phyloP scores from a whole-genome alignment of 768 basidiomycete species.

The Lepiota brunneoincarnata region DNA sequence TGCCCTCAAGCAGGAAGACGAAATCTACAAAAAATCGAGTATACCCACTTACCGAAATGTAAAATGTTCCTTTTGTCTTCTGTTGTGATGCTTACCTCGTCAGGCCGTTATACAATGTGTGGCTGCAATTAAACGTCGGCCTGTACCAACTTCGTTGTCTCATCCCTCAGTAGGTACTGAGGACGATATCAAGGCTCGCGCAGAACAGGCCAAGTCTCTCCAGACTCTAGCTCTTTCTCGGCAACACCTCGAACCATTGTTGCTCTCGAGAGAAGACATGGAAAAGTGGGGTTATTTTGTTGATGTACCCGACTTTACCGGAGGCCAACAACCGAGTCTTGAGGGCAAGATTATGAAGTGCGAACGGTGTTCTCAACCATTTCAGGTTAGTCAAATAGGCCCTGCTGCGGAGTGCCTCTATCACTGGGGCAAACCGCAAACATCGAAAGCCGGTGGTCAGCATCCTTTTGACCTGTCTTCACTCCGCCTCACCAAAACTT shows the following conservation, averaged over 20 bases:
- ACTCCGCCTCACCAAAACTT: constrained; percentile 7
- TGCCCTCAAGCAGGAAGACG: constrained; percentile 77
- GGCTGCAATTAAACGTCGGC: constrained; percentile 46
- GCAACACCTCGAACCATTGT: constrained; percentile 50
- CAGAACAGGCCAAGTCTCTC: constrained; percentile 30
- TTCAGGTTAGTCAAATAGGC: constrained; percentile 60
- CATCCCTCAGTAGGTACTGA: constrained; percentile 83
- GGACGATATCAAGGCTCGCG: constrained; percentile 53
- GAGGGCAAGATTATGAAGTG: constrained; percentile 67
- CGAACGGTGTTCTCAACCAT: constrained; percentile 74
- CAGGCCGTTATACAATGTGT: constrained; percentile 53
- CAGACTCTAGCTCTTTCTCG: constrained; percentile 4
- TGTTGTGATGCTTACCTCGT: constrained; percentile 12
- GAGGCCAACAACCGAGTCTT: constrained; percentile 60
- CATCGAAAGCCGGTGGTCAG: constrained; percentile 64
- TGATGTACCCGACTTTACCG: constrained; percentile 62
- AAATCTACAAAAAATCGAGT: constrained; percentile 70
- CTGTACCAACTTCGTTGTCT: constrained; percentile 50
- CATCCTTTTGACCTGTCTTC: constrained; percentile 1
- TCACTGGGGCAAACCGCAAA: constrained; percentile 80
- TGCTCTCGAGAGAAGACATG: constrained; percentile 59
- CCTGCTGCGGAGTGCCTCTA: constrained; percentile 64
- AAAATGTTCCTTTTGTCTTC: constrained; percentile 19
- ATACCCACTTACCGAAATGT: constrained; percentile 86
- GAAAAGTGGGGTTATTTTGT: constrained; percentile 68